These are phyloP conservation scores for Leishmania gerbilli DNA, from an alignment of 208 protist species.

Conservation along the genomic window DNA sequence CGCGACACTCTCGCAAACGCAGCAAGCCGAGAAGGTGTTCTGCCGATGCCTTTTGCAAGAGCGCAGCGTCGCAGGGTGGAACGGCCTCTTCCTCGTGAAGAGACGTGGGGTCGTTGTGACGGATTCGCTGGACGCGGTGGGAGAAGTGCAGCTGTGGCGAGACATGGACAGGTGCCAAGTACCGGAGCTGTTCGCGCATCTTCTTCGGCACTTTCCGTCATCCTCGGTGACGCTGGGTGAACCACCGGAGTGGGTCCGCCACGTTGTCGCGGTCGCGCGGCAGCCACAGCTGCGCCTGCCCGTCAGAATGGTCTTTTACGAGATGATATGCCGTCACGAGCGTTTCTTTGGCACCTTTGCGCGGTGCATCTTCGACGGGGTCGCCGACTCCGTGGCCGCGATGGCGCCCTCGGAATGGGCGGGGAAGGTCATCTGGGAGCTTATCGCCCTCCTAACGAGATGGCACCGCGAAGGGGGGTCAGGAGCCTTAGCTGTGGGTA, in stretches of 20 bases:
- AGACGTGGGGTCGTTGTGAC: background rate
- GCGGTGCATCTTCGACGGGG: slow-evolving; percentile 9
- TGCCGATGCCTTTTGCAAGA: slow-evolving; percentile 8
- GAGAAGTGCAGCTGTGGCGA: slow-evolving; percentile 2
- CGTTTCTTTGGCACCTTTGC: slow-evolving; percentile 4
- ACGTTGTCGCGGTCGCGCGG: background rate
- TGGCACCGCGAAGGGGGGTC: background rate
- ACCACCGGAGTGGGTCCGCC: slow-evolving; percentile 8
- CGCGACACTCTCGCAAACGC: slow-evolving; percentile 7
- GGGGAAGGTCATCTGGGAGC: slow-evolving; percentile 5
- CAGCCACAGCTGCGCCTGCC: background rate
- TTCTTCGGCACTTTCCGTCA: slow-evolving; percentile 4
- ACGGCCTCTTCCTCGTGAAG: slow-evolving; percentile 1
- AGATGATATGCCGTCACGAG: slow-evolving; percentile 1
- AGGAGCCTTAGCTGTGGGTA: background rate
- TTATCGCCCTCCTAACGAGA: background rate
- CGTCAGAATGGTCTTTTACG: slow-evolving; percentile 1
- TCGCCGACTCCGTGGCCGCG: slow-evolving; percentile 7
- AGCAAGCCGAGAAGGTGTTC: slow-evolving; percentile 10
- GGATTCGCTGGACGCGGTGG: background rate
- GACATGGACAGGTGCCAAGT: background rate
- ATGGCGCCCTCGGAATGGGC: background rate
- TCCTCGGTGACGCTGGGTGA: background rate
- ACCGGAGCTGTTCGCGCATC: slow-evolving; percentile 10
- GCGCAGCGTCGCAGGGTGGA: slow-evolving; percentile 1